Percentiles rank a stretch among this genome's conserved stretches.
phyloP scores from a whole-genome alignment of 2,329 filamentous ascomycete species.

The Fusarium sterilihyphosum region DNA sequence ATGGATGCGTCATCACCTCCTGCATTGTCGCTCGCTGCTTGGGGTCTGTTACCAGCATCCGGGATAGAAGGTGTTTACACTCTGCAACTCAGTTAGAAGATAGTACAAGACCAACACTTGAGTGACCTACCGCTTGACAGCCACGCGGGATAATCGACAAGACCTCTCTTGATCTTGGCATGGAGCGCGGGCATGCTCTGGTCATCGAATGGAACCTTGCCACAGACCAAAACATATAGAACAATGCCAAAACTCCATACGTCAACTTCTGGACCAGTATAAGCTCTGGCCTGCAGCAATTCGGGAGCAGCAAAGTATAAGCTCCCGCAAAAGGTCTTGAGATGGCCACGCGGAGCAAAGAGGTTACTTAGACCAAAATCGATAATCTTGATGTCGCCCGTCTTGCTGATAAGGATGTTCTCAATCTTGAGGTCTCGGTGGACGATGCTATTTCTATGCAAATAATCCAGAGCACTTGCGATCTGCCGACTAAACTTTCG shows the following conservation, averaged over 20 bases:
- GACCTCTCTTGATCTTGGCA: slow-evolving; percentile 97
- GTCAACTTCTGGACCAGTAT: slow-evolving; percentile 96
- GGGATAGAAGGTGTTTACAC: slow-evolving; percentile 89
- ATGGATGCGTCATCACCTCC: slow-evolving; percentile 94
- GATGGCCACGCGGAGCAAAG: slow-evolving; percentile 83
- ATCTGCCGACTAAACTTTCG: slow-evolving; percentile 98
- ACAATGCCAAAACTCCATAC: slow-evolving; percentile 99
- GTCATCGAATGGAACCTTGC: slow-evolving; percentile 98
- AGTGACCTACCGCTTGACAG: slow-evolving; percentile 78
- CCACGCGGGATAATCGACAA: slow-evolving; percentile 96
- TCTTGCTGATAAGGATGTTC: slow-evolving; percentile 99
- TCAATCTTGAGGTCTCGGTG: slow-evolving; percentile 98
- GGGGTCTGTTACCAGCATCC: slow-evolving; percentile 96
- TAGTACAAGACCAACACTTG: background rate
- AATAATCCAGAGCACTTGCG: slow-evolving; percentile 95
- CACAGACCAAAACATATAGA: slow-evolving; percentile 94
- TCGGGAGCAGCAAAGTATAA: slow-evolving; percentile 98
- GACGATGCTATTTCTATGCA: slow-evolving; percentile 97
- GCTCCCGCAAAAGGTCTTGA: slow-evolving; percentile 98
- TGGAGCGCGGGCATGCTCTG: slow-evolving; percentile 99
- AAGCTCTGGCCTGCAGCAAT: slow-evolving; percentile 90
- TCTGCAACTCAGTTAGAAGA: slow-evolving; percentile 67
- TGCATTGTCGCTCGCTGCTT: slow-evolving; percentile 84
- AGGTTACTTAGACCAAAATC: slow-evolving; percentile 98
- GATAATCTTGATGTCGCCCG: slow-evolving; percentile 98